Conservation (phyloP, 768 basidiomycete genomes). For the Aureoboletus auriporus region DNA sequence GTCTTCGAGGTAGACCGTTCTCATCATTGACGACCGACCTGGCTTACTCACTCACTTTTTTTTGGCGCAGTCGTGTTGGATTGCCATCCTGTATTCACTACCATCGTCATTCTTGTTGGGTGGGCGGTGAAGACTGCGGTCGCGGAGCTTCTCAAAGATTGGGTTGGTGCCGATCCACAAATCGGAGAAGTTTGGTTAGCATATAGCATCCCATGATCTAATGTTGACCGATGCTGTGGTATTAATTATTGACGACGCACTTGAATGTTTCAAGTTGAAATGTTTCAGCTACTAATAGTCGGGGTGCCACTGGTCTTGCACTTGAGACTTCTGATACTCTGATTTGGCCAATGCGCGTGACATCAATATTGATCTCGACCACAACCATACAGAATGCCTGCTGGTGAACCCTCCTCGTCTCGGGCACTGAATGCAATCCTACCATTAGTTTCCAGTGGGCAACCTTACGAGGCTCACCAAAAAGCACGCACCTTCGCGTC, state of each 20-base stretch:
- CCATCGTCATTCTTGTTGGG: conserved; percentile 67
- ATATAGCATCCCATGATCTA: conserved; percentile 67
- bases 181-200: conserved; percentile 72
- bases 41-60: too few species aligned
- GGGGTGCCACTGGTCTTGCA: conserved; percentile 10
- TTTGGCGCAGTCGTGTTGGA: conserved; percentile 63
- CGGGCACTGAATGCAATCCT: conserved; percentile 73
- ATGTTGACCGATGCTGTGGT: not conserved
- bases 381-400: conserved; percentile 21
- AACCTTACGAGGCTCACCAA: conserved; percentile 91
- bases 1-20: conserved; percentile 58
- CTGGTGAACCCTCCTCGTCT: conserved; percentile 41
- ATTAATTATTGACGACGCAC: not conserved
- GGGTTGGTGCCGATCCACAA: conserved; percentile 59
- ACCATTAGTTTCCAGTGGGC: conserved; percentile 65
- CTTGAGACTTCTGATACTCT: conserved; percentile 22
- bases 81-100: conserved; percentile 69
- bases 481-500: conserved; percentile 95
- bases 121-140: conserved; percentile 69
- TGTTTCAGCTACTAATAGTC: too few species aligned
- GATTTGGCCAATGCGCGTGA: not conserved
- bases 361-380: not conserved
- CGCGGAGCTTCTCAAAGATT: conserved; percentile 56
- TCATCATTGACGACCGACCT: too few species aligned
- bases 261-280: too few species aligned